phyloP scores from a whole-genome alignment of 2,329 filamentous ascomycete species.

The Graphium sp. region DNA sequence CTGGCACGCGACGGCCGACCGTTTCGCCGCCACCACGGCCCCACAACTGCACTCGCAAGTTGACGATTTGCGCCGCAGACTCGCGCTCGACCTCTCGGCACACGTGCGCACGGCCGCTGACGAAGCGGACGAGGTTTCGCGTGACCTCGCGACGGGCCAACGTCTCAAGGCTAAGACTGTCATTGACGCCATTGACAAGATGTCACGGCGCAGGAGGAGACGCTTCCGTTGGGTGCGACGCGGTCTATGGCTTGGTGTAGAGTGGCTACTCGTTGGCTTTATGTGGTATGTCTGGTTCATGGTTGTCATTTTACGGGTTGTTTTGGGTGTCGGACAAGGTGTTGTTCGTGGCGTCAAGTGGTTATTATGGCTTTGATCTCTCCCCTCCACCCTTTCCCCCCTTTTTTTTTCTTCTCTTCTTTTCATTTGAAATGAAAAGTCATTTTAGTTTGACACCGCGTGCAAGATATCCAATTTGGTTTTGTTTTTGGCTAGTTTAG shows the following conservation, averaged over 20 bases:
- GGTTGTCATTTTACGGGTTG: slow-evolving; percentile 56
- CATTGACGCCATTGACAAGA: slow-evolving; percentile 61
- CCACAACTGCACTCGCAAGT: slow-evolving; percentile 32
- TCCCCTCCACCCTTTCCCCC: too few relatives aligned
- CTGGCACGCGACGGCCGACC: slow-evolving; percentile 43
- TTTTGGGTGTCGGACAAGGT: slow-evolving; percentile 45
- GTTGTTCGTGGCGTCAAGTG: slow-evolving; percentile 48
- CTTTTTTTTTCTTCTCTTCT: too few relatives aligned
- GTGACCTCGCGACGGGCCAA: slow-evolving; percentile 59
- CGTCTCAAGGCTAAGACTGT: slow-evolving; percentile 69
- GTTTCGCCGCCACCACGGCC: slow-evolving; percentile 39
- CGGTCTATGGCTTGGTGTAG: slow-evolving; percentile 64
- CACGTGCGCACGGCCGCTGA: slow-evolving; percentile 54
- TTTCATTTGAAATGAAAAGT: too few relatives aligned
- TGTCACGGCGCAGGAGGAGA: slow-evolving; percentile 50
- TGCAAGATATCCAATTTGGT: too few relatives aligned
- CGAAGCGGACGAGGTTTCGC: slow-evolving; percentile 62
- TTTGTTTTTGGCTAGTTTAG: too few relatives aligned
- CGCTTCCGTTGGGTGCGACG: slow-evolving; percentile 59
- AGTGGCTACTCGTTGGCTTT: slow-evolving; percentile 74
- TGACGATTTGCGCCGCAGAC: slow-evolving; percentile 25
- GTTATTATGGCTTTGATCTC: slow-evolving; percentile 71
- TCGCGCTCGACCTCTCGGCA: slow-evolving; percentile 35
- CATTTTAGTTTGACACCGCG: too few relatives aligned
- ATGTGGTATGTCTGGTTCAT: slow-evolving; percentile 94